phyloP scores from a whole-genome alignment of 768 basidiomycete genomes.

The Suillus fuscotomentosus region DNA sequence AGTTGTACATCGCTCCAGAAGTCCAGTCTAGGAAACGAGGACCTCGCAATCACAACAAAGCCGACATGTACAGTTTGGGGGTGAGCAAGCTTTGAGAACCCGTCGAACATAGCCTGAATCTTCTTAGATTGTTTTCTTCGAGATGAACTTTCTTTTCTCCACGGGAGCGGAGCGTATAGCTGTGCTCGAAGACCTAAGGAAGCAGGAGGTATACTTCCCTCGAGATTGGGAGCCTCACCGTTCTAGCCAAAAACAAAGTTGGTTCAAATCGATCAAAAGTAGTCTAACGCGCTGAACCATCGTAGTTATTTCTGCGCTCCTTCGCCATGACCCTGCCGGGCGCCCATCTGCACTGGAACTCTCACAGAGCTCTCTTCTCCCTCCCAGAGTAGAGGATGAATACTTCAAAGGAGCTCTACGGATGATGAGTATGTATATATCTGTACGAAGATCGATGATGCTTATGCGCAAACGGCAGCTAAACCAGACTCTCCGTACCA shows the following conservation, averaged over 20 bases:
- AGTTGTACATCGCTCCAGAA: constrained; percentile 91
- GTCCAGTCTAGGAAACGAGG: constrained; percentile 62
- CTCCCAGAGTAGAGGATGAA: constrained; percentile 77
- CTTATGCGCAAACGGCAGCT: constrained; percentile 31
- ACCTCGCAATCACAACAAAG: constrained; percentile 81
- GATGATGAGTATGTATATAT: constrained; percentile 45
- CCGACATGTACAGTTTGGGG: constrained; percentile 93
- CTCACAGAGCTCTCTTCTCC: constrained; percentile 75
- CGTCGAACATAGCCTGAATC: background rate
- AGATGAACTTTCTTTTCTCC: constrained; percentile 87
- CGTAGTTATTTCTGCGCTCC: constrained; percentile 74
- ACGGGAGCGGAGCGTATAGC: constrained; percentile 83
- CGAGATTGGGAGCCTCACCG: constrained; percentile 62
- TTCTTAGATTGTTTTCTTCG: constrained; percentile 88
- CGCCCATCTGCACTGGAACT: constrained; percentile 84
- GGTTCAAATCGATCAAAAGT: constrained; percentile 22
- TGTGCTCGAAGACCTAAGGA: constrained; percentile 77
- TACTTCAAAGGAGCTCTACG: constrained; percentile 78
- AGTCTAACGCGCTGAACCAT: constrained; percentile 5
- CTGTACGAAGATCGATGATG: constrained; percentile 39
- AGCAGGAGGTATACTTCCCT: constrained; percentile 77
- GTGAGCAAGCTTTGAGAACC: constrained; percentile 41
- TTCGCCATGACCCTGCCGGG: constrained; percentile 77
- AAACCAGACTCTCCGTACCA: constrained; percentile 82
- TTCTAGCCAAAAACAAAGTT: constrained; percentile 67